A percentile compares a stretch with the other conserved stretches of the same genome.
phyloP scores from a whole-genome alignment of 305 asterid species.

The Plantago lanceolata region DNA sequence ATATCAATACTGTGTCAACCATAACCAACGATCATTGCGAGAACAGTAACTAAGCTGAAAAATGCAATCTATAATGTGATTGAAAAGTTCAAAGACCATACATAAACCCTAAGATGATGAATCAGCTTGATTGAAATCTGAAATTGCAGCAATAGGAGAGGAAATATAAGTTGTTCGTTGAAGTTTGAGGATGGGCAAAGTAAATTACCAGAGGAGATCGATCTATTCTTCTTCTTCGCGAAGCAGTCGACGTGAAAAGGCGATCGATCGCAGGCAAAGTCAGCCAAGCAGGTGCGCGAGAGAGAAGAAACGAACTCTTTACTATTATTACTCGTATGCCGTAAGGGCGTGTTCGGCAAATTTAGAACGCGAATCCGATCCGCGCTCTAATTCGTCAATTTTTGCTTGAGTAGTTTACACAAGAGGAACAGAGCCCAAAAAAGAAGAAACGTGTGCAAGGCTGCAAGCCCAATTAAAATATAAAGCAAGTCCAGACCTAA shows the following conservation, averaged over 20 bases:
- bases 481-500: too few relatives aligned
- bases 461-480: too few relatives aligned
- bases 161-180: too few relatives aligned
- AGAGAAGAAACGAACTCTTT: conserved; percentile 7
- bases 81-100: conserved; percentile 1
- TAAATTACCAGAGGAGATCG: conserved; percentile 21
- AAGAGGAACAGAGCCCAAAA: too few relatives aligned
- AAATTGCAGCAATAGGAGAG: too few relatives aligned
- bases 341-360: conserved; percentile 27
- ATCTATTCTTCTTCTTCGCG: conserved; percentile 14
- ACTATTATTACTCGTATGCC: too few relatives aligned
- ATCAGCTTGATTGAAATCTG: neutral
- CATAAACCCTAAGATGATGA: conserved; percentile 31
- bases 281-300: conserved; percentile 11
- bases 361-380: too few relatives aligned
- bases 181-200: too few relatives aligned
- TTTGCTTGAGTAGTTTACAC: too few relatives aligned
- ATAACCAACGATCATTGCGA: neutral
- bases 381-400: too few relatives aligned
- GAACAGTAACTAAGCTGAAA: conserved; percentile 17
- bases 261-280: conserved; percentile 27
- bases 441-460: too few relatives aligned
- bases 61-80: conserved; percentile 16
- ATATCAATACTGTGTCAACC: conserved; percentile 24
- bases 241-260: conserved; percentile 26